phyloP scores from a whole-genome alignment of 2,329 filamentous ascomycete species.

The Cladophialophora carrionii region DNA sequence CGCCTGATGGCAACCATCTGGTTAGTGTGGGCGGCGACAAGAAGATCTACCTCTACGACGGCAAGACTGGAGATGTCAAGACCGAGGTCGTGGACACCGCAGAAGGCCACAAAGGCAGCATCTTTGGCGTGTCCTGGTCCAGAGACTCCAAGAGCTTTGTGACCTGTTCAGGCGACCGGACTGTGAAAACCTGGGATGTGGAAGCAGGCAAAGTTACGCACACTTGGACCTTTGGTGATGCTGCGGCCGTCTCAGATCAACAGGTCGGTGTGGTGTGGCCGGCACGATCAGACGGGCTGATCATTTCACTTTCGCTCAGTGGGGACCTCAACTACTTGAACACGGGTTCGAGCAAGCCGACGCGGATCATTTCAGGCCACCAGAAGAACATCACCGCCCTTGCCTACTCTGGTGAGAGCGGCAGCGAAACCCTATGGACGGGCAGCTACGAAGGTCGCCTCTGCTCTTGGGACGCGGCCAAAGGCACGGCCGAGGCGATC shows the following conservation, averaged over 20 bases:
- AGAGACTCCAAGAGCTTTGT: conserved; percentile 83
- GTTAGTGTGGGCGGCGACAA: conserved; percentile 92
- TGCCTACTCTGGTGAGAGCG: conserved; percentile 56
- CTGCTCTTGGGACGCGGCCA: conserved; percentile 77
- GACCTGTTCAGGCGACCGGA: conserved; percentile 92
- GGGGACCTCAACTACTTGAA: conserved; percentile 89
- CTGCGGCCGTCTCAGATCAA: conserved; percentile 75
- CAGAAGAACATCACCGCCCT: conserved; percentile 88
- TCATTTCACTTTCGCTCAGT: conserved; percentile 85
- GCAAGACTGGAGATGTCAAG: conserved; percentile 86
- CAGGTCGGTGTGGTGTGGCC: conserved; percentile 95
- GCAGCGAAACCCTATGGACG: conserved; percentile 69
- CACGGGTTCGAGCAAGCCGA: conserved; percentile 70
- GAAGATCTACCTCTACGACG: conserved; percentile 92
- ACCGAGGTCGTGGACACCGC: conserved; percentile 70
- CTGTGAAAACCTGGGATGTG: conserved; percentile 90
- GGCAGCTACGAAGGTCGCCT: conserved; percentile 91
- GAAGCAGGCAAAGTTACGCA: conserved; percentile 76
- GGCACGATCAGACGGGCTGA: conserved; percentile 75
- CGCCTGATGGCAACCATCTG: conserved; percentile 78
- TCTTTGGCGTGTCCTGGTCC: conserved; percentile 89
- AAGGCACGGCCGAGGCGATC: conserved; percentile 69
- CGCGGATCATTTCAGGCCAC: conserved; percentile 78
- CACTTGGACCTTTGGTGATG: conserved; percentile 79
- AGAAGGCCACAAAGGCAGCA: conserved; percentile 86